A percentile compares a stretch with the other conserved stretches of the same genome.
These are phyloP conservation scores for Nicotiana rustica DNA, from an alignment of 305 asterid species.

Conservation along the genomic window DNA sequence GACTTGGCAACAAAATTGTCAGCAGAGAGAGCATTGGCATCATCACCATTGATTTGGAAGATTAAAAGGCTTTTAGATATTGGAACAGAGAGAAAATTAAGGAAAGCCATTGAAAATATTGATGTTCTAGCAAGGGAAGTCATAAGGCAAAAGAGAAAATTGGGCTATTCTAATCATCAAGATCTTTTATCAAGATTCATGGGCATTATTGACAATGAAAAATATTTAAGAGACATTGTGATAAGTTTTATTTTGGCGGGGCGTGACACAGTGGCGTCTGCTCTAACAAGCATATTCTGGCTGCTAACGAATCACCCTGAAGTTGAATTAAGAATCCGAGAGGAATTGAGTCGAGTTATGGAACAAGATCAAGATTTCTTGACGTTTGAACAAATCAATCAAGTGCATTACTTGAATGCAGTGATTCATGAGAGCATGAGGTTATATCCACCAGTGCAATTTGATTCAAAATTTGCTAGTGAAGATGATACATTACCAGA, in stretches of 20 bases:
- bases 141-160: conserved; percentile 36
- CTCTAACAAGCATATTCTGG: conserved; percentile 58
- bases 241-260: conserved; percentile 58
- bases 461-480: conserved; percentile 48
- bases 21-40: conserved; percentile 35
- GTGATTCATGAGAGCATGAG: conserved; percentile 65
- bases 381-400: conserved; percentile 53
- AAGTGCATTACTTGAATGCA: conserved; percentile 60
- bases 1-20: conserved; percentile 40
- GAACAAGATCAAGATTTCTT: conserved; percentile 41
- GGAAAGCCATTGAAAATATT: conserved; percentile 29
- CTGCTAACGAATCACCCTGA: conserved; percentile 40
- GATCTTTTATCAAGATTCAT: conserved; percentile 46
- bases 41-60: conserved; percentile 42
- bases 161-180: conserved; percentile 29
- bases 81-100: conserved; percentile 39
- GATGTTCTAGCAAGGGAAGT: conserved; percentile 39
- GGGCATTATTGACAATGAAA: conserved; percentile 40
- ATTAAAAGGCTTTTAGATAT: conserved; percentile 34
- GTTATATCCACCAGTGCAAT: conserved; percentile 68
- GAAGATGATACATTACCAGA: conserved; percentile 57
- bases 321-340: conserved; percentile 44
- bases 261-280: conserved; percentile 55
- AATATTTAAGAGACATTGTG: conserved; percentile 49
- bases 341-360: background rate